Evolutionary conservation across 192 early-diverging fungal genomes (phyloP).

Genomic region (Gamsiella multidivaricata): DNA sequence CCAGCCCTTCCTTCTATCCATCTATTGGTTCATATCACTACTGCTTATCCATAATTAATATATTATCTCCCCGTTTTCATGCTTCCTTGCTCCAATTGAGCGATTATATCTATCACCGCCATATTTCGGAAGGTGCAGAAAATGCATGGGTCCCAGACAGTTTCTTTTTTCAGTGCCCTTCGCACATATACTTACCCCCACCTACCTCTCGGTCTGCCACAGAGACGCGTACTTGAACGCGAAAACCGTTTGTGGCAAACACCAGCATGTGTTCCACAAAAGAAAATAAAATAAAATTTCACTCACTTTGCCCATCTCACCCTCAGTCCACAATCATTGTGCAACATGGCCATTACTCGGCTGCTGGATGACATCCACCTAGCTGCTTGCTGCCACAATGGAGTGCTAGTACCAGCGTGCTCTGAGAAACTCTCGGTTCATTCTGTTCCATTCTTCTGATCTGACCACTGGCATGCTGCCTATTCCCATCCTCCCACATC

Average conservation of each 20-base stretch:
- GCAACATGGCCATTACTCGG: too few relatives aligned
- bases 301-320: too few relatives aligned
- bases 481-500: slow-evolving; percentile 12
- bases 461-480: background rate
- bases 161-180: slow-evolving; percentile 3
- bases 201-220: too few relatives aligned
- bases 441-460: background rate
- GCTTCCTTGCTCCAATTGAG: background rate
- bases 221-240: too few relatives aligned
- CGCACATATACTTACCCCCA: too few relatives aligned
- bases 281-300: too few relatives aligned
- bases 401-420: too few relatives aligned
- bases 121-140: background rate
- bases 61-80: background rate
- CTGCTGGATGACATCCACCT: too few relatives aligned
- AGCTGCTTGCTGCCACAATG: too few relatives aligned
- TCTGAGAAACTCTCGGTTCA: too few relatives aligned
- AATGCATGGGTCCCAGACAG: slow-evolving; percentile 1
- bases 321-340: too few relatives aligned
- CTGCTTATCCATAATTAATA: background rate
- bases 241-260: background rate
- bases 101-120: background rate
- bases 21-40: background rate
- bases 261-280: slow-evolving; percentile 5
- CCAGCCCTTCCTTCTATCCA: background rate